phyloP scores from a whole-genome alignment of 306 rosid genomes.

The Quercus cerris region DNA sequence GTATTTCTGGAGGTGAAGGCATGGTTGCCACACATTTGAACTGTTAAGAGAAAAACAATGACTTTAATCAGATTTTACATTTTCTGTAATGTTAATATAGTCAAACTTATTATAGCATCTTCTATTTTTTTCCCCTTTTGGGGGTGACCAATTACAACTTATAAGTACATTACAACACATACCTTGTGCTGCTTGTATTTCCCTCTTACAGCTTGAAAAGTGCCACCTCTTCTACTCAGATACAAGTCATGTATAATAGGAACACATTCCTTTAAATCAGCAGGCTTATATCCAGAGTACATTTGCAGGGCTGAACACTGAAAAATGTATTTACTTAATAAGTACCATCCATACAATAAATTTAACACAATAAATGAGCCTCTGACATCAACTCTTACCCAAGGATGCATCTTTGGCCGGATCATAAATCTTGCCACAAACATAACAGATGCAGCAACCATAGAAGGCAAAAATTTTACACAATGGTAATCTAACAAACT shows the following conservation, averaged over 20 bases:
- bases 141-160: no score
- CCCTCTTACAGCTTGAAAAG: slow-evolving; percentile 63
- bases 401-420: slow-evolving; percentile 57
- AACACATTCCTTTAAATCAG: slow-evolving; percentile 63
- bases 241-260: slow-evolving; percentile 65
- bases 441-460: slow-evolving; percentile 77
- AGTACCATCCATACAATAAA: background rate
- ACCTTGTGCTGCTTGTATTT: slow-evolving; percentile 92
- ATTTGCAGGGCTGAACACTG: slow-evolving; percentile 48
- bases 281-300: slow-evolving; percentile 56
- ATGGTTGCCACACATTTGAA: slow-evolving; percentile 72
- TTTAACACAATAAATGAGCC: background rate
- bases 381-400: slow-evolving; percentile 48
- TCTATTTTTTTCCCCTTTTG: background rate
- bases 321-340: slow-evolving; percentile 5
- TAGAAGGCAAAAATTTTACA: slow-evolving; percentile 75
- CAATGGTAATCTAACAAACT: slow-evolving; percentile 78
- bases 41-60: slow-evolving; percentile 42
- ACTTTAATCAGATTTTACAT: slow-evolving; percentile 9
- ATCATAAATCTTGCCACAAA: slow-evolving; percentile 71
- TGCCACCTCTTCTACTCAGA: slow-evolving; percentile 61
- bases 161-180: background rate
- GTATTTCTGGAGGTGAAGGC: slow-evolving; percentile 85
- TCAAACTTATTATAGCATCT: background rate
- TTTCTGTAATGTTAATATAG: background rate